phyloP scores from a whole-genome alignment of 805 yeast genomes.

The Candida parachauliodes region DNA sequence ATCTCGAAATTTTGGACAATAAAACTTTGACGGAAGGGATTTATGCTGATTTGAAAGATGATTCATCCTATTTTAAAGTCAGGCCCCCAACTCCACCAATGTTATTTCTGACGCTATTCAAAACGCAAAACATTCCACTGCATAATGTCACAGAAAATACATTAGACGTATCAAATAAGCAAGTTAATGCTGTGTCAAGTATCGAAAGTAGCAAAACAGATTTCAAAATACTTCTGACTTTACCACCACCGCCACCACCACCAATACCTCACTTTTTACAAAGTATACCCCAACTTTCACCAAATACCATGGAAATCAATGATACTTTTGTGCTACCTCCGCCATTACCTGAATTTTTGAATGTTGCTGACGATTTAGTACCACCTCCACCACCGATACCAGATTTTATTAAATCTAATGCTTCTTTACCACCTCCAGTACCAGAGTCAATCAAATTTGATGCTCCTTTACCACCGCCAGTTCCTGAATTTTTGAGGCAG shows the following conservation, averaged over 20 bases:
- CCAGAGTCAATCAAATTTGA: conserved; percentile 8
- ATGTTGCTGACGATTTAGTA: conserved; percentile 1
- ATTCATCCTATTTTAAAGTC: background rate
- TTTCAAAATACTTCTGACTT: background rate
- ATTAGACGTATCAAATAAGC: background rate
- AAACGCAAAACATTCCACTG: background rate
- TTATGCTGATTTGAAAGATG: conserved; percentile 5
- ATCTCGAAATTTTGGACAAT: conserved; percentile 19
- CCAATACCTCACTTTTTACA: conserved; percentile 15
- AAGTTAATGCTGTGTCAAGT: conserved; percentile 4
- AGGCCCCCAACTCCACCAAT: conserved; percentile 15
- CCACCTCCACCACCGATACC: conserved; percentile 16
- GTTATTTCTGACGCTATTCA: conserved; percentile 1
- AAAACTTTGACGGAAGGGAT: conserved; percentile 11
- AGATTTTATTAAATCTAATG: conserved; percentile 5
- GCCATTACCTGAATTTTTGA: conserved; percentile 6
- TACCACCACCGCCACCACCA: conserved; percentile 20
- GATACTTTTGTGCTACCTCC: conserved; percentile 14
- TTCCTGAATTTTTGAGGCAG: conserved; percentile 12
- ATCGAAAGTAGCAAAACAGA: too few species aligned
- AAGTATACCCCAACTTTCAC: too few species aligned
- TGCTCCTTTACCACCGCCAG: conserved; percentile 15
- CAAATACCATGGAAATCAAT: too few species aligned
- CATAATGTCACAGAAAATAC: background rate
- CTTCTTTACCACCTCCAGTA: conserved; percentile 16